Base-by-base conservation (phyloP, 2,329 filamentous ascomycete genomes). In the Botrytis fragariae region DNA sequence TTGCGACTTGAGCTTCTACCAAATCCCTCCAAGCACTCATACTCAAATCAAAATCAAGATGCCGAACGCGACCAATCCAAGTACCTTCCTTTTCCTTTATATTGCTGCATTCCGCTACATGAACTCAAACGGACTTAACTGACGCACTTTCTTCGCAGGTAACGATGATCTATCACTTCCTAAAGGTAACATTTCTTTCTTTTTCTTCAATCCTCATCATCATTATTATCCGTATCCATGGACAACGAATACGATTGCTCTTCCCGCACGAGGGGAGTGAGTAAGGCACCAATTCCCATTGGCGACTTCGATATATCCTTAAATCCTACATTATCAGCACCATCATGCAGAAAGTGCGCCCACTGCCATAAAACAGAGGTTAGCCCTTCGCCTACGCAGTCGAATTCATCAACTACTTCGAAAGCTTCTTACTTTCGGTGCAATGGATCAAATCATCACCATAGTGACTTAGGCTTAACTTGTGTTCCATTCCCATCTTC, bases 101-200 rank as follows among this genome's bases (percentile, higher is more conserved):
- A 37, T 42, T 39, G 20, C 44, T 12, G 12, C 39, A 42, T 44
- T 12, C 5, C 29, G 18, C 1, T 42, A 32, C 39, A 45, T 32
- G 42, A 39, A 59, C 25, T 20, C 12, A 29, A 59, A 59, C 12
- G 22, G 2, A 18, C 37, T 7, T 42, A 42, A 78, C 82, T 74
- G 63, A 77, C 61, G 22, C 42, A 61, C 42, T 71, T 68, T 64
- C 45, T 45, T 61, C 64, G n/a, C 74, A 91, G 89, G 83, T 70
- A 90, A 87, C 76, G 89, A 91, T 78, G 89, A 91, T 77, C 81
- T 91, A 76, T 90, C 88, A 65, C 84, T 91, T 32, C 89, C 89
- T 42, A 91, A 91, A 83, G 89, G 88, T 90, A 85, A 72, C 32
- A 35, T 39, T 68, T 69, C 32, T 75, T 64, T 69, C 61, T 69